Conservation (phyloP, 129 eudicot genomes). For the Artemisia annua region DNA sequence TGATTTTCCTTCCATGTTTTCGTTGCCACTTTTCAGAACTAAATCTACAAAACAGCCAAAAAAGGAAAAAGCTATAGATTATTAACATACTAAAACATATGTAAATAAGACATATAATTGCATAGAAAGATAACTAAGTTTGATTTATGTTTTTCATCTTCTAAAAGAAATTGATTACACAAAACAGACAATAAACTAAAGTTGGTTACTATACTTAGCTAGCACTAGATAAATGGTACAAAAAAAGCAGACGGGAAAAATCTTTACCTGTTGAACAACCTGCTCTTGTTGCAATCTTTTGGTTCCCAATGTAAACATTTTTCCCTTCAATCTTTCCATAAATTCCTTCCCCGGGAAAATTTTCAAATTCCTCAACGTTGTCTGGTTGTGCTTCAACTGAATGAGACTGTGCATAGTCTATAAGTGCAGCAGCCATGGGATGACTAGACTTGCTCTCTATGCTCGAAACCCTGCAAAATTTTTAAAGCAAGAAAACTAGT, state of each 20-base stretch:
- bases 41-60: conserved; percentile 16
- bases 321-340: conserved; percentile 69
- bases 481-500: conserved; percentile 6
- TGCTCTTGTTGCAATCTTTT: conserved; percentile 63
- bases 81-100: background rate
- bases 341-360: conserved; percentile 94
- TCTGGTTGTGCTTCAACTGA: conserved; percentile 66
- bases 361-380: conserved; percentile 62
- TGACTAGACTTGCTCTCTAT: conserved; percentile 89
- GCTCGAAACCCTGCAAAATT: conserved; percentile 68
- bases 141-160: no score
- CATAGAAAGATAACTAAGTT: no score
- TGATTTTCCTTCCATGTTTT: conserved; percentile 56
- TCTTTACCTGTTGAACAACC: conserved; percentile 57
- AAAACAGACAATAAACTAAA: no score
- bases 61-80: background rate
- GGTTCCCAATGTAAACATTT: conserved; percentile 68
- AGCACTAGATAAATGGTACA: background rate
- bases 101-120: no score
- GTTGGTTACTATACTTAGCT: no score
- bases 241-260: background rate
- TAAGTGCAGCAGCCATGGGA: conserved; percentile 85
- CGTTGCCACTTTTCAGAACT: conserved; percentile 41
- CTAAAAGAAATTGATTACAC: no score
- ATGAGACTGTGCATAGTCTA: conserved; percentile 53